Conservation (phyloP, 768 basidiomycete genomes). For the Tubosaeta sp. region DNA sequence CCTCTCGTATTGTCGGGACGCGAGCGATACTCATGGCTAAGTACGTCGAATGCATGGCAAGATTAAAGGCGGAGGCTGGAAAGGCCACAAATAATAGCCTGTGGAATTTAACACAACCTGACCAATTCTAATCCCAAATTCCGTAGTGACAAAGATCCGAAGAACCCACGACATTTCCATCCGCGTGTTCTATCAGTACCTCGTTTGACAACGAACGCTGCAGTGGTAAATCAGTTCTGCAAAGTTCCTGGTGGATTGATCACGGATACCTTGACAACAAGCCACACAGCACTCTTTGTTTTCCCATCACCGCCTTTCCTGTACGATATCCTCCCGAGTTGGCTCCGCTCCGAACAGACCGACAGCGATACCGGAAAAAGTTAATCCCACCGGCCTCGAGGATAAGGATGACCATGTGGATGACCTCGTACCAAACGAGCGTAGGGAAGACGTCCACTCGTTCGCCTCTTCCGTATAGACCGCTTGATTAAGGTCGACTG, state of each 20-base stretch:
- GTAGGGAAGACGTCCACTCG: background rate
- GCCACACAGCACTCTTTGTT: background rate
- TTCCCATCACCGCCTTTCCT: background rate
- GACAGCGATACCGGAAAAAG: background rate
- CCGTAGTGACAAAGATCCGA: background rate
- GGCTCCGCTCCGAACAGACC: background rate
- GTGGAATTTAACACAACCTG: background rate
- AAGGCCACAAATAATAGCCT: too few relatives aligned
- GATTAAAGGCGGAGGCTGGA: background rate
- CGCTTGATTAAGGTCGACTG: conserved; percentile 1
- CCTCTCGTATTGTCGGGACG: too few relatives aligned
- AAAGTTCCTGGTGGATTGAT: background rate
- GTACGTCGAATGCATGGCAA: too few relatives aligned
- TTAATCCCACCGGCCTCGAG: background rate
- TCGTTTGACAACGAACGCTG: background rate
- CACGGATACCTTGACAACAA: background rate
- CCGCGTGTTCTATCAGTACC: background rate
- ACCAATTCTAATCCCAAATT: background rate
- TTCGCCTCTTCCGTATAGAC: background rate
- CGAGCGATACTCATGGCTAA: too few relatives aligned
- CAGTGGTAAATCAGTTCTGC: background rate
- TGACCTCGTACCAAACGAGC: background rate
- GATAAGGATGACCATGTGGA: background rate
- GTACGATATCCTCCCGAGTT: background rate
- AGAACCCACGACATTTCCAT: background rate